Evolutionary conservation across 1,139 yeast species (phyloP).

Genomic region (Hyphopichia fennica): DNA sequence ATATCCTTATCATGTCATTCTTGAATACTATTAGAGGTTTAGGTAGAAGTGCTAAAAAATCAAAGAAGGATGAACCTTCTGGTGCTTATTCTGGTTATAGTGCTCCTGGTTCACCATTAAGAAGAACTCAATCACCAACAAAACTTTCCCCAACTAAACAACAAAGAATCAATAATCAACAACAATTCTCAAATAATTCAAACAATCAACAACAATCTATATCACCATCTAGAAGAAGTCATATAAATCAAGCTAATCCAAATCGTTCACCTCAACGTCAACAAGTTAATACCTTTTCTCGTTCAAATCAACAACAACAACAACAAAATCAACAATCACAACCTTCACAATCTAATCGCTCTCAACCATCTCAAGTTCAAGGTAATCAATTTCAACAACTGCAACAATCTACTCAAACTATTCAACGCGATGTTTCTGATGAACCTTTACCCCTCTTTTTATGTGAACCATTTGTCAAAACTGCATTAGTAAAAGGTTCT

Average conservation of each 20-base stretch:
- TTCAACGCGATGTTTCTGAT: conserved; percentile 6
- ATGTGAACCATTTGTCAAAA: conserved; percentile 90
- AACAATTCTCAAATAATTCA: conserved; percentile 22
- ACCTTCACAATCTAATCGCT: background rate
- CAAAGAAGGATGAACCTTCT: conserved; percentile 41
- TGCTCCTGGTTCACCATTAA: conserved; percentile 33
- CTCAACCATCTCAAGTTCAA: conserved; percentile 5
- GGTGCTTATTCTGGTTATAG: conserved; percentile 34
- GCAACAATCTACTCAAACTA: conserved; percentile 1
- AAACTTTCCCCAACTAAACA: conserved; percentile 32
- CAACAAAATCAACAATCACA: conserved; percentile 4
- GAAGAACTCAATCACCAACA: conserved; percentile 39
- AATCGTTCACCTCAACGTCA: conserved; percentile 24
- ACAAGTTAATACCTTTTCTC: background rate
- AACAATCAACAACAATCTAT: conserved; percentile 8
- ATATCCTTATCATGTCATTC: conserved; percentile 34
- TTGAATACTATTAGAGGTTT: conserved; percentile 56
- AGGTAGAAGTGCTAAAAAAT: conserved; percentile 63
- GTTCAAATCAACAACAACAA: conserved; percentile 8
- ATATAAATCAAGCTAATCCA: conserved; percentile 17
- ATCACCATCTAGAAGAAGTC: conserved; percentile 37
- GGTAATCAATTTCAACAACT: conserved; percentile 11
- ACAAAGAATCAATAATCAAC: conserved; percentile 20
- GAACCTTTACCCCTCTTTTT: conserved; percentile 60
- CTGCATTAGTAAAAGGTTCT: conserved; percentile 96